Conservation (phyloP, 2,329 filamentous ascomycete genomes). For the Penicillium sp. region DNA sequence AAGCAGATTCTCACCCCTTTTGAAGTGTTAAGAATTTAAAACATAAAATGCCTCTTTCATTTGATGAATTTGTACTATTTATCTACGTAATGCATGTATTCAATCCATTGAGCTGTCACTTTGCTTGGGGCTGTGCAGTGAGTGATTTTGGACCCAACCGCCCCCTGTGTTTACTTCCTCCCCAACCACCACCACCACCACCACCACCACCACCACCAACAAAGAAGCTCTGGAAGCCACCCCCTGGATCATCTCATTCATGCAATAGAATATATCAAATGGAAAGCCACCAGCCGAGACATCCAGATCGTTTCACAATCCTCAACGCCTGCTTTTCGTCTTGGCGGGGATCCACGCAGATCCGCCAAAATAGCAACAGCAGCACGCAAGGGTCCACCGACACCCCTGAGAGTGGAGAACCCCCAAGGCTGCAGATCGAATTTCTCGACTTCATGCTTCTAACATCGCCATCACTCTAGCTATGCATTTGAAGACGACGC, state of each 20-base stretch:
- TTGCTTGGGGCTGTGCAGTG: too few relatives aligned
- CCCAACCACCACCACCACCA: background rate
- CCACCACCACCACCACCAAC: background rate
- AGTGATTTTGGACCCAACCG: too few relatives aligned
- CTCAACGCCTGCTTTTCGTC: slow-evolving; percentile 17
- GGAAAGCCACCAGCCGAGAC: slow-evolving; percentile 5
- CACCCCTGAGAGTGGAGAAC: slow-evolving; percentile 25
- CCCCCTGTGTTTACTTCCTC: background rate
- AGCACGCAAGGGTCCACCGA: slow-evolving; percentile 24
- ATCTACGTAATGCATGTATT: too few relatives aligned
- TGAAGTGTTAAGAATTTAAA: too few relatives aligned
- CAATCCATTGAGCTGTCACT: too few relatives aligned
- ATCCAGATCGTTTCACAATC: slow-evolving; percentile 8
- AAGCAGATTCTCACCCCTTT: too few relatives aligned
- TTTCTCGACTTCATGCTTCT: slow-evolving; percentile 10
- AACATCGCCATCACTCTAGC: slow-evolving; percentile 3
- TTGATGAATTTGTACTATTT: too few relatives aligned
- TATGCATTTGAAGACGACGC: slow-evolving; percentile 20
- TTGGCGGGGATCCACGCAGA: slow-evolving; percentile 24
- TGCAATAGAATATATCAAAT: background rate
- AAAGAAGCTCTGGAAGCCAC: background rate
- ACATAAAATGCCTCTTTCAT: too few relatives aligned
- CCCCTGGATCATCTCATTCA: background rate
- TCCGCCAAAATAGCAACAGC: slow-evolving; percentile 24
- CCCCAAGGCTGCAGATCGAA: slow-evolving; percentile 8